These are phyloP conservation scores for Cytospora piceicola DNA, from an alignment of 2,329 filamentous ascomycete genomes.

Conservation along the genomic window DNA sequence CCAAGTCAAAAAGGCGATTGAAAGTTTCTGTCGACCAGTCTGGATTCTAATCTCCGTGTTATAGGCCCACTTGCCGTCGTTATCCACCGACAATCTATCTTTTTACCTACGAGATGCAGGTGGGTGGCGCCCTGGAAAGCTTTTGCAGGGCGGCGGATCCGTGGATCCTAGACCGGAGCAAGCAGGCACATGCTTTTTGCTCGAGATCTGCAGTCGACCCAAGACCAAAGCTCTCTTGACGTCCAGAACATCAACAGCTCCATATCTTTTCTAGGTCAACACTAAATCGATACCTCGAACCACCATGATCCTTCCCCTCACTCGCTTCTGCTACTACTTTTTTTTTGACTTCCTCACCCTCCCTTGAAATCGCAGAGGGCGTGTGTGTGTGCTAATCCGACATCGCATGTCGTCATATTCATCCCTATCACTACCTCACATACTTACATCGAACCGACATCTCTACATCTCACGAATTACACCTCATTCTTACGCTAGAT, in stretches of 20 bases:
- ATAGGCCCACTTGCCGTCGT: background rate
- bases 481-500: slow-evolving; percentile 17
- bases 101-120: background rate
- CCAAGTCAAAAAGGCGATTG: background rate
- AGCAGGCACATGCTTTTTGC: slow-evolving; percentile 25
- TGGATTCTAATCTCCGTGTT: background rate
- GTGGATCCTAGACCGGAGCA: slow-evolving; percentile 4
- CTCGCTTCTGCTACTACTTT: background rate
- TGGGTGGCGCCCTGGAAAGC: slow-evolving; percentile 5
- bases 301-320: background rate
- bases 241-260: slow-evolving; percentile 1
- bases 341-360: background rate
- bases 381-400: background rate
- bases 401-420: background rate
- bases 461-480: slow-evolving; percentile 3
- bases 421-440: background rate
- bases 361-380: background rate
- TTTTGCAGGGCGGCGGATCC: slow-evolving; percentile 19
- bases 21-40: background rate
- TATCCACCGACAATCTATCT: background rate
- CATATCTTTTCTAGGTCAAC: slow-evolving; percentile 2
- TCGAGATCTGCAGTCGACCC: slow-evolving; percentile 12
- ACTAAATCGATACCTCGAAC: background rate
- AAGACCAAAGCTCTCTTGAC: slow-evolving; percentile 3
- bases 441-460: background rate